Percentiles rank a stretch among this genome's conserved stretches.
Evolutionary conservation across 208 protist genomes (phyloP).

Genomic region (Trypanosoma brucei): DNA sequence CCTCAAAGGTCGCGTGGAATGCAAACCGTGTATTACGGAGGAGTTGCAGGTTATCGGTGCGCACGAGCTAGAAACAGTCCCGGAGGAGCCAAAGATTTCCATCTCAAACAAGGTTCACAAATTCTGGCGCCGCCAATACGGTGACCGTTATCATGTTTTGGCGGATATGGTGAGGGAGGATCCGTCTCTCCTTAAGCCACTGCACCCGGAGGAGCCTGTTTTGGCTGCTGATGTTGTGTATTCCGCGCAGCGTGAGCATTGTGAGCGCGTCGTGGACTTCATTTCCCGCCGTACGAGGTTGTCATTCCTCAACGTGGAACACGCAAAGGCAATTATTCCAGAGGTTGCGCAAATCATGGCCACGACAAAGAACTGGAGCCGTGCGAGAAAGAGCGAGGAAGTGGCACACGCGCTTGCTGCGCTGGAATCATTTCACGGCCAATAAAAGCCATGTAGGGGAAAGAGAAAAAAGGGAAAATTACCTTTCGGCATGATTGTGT

Average conservation of each 20-base stretch:
- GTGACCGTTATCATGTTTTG: conserved; percentile 51
- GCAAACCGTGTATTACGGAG: conserved; percentile 64
- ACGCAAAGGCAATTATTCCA: conserved; percentile 60
- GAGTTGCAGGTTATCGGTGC: conserved; percentile 79
- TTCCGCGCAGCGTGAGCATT: conserved; percentile 77
- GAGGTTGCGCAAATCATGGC: conserved; percentile 88
- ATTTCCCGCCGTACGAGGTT: conserved; percentile 89
- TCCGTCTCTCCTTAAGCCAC: conserved; percentile 30
- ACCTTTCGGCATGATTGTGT: too few species aligned
- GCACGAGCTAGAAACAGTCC: conserved; percentile 40
- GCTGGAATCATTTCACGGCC: conserved; percentile 38
- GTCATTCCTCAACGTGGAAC: conserved; percentile 78
- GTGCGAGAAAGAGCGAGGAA: conserved; percentile 39
- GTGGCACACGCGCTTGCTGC: conserved; percentile 43
- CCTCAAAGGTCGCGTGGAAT: conserved; percentile 29
- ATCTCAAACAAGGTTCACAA: conserved; percentile 65
- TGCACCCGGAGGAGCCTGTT: conserved; percentile 54
- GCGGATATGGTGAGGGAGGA: conserved; percentile 33
- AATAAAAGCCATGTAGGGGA: not conserved
- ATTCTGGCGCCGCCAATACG: conserved; percentile 66
- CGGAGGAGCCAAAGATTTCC: conserved; percentile 12
- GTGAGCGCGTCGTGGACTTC: conserved; percentile 87
- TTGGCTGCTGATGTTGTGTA: conserved; percentile 89
- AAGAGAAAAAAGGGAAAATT: not conserved
- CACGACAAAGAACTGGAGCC: conserved; percentile 69